Evolutionary conservation across 2,329 filamentous ascomycete genomes (phyloP).

Genomic region (Penicillium palitans): DNA sequence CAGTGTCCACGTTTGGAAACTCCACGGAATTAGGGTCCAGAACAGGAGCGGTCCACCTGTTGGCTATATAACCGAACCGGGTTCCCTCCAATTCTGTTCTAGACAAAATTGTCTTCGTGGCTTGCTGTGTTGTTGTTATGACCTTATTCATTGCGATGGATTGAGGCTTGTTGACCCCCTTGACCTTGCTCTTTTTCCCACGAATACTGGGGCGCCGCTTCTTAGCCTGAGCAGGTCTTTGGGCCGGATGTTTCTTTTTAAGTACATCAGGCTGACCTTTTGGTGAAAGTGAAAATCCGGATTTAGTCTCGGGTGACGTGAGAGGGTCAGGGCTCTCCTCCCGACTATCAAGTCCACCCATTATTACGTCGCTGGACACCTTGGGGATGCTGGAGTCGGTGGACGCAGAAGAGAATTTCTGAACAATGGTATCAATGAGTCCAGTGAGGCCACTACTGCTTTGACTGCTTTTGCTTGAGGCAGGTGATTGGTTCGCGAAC

Average conservation of each 20-base stretch:
- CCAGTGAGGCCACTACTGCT: not conserved
- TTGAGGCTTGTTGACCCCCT: not conserved
- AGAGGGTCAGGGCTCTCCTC: not conserved
- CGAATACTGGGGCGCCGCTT: not conserved
- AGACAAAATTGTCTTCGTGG: not conserved
- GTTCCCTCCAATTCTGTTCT: not conserved
- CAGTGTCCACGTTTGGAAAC: constrained; percentile 40
- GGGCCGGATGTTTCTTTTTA: not conserved
- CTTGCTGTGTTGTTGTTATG: not conserved
- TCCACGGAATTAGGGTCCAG: constrained; percentile 45
- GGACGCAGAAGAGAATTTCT: not conserved
- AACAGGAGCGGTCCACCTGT: constrained; percentile 15
- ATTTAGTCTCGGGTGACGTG: not conserved
- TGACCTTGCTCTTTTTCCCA: too few relatives aligned
- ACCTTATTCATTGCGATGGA: not conserved
- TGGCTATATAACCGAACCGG: not conserved
- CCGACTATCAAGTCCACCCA: not conserved
- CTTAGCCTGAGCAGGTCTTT: not conserved
- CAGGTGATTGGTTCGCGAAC: not conserved
- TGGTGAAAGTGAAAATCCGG: not conserved
- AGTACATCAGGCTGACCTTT: not conserved
- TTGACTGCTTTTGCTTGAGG: not conserved
- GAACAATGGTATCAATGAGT: not conserved
- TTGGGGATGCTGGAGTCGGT: not conserved
- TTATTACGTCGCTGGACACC: not conserved